Percentiles rank a stretch among this genome's conserved stretches.
phyloP scores from a whole-genome alignment of 169 alveolate species.

The Pseudocohnilembus persalinus region DNA sequence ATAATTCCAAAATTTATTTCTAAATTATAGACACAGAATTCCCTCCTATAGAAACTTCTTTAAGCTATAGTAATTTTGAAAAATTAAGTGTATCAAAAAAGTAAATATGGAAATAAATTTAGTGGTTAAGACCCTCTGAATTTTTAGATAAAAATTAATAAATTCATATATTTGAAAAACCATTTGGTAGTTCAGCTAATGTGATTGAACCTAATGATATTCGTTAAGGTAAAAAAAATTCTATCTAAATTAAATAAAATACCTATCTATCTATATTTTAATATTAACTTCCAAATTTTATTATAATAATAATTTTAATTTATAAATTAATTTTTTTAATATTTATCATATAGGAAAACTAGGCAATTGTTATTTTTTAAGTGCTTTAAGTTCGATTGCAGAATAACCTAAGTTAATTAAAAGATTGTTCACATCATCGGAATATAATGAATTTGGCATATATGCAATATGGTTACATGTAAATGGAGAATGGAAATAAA shows the following conservation, averaged over 20 bases:
- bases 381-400: slow-evolving; percentile 84
- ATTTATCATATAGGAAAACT: not conserved
- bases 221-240: slow-evolving; percentile 68
- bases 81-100: slow-evolving; percentile 29
- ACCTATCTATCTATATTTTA: too few relatives aligned
- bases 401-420: slow-evolving; percentile 67
- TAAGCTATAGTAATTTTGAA: not conserved
- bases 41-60: not conserved
- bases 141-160: slow-evolving; percentile 45
- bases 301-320: not conserved
- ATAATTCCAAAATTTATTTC: too few relatives aligned
- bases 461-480: slow-evolving; percentile 78
- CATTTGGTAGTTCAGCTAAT: too few relatives aligned
- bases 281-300: too few relatives aligned
- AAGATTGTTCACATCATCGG: slow-evolving; percentile 76
- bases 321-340: not conserved
- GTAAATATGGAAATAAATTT: slow-evolving; percentile 25
- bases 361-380: slow-evolving; percentile 81
- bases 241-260: not conserved
- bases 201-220: slow-evolving; percentile 81
- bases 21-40: not conserved
- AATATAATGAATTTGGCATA: slow-evolving; percentile 63
- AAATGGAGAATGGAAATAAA: slow-evolving; percentile 85
- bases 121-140: slow-evolving; percentile 82
- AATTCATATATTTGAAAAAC: slow-evolving; percentile 64